Evolutionary conservation across 306 rosid species (phyloP).

Genomic region (Dryas octopetala): DNA sequence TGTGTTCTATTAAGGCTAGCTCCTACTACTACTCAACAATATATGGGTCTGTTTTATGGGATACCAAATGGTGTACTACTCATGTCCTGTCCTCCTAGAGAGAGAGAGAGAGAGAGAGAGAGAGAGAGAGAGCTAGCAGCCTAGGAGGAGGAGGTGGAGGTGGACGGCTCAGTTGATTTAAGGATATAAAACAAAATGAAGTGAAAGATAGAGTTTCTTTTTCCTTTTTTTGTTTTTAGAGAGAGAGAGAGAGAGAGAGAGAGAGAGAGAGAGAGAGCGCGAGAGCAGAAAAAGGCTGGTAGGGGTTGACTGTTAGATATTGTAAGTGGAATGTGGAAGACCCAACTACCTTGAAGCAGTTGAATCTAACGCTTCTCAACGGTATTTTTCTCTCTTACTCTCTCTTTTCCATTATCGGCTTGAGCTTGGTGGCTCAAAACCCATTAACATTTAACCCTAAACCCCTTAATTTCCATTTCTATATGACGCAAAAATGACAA

Average conservation of each 20-base stretch:
- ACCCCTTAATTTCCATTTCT: not conserved
- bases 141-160: constrained; percentile 14
- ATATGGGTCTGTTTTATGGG: constrained; percentile 32
- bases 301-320: constrained; percentile 96
- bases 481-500: not conserved
- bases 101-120: constrained; percentile 12
- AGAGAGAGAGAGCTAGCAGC: constrained; percentile 21
- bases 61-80: constrained; percentile 12
- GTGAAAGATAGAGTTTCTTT: constrained; percentile 17
- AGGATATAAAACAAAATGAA: constrained; percentile 91
- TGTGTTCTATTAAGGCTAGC: not conserved
- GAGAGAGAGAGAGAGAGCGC: not conserved
- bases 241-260: not conserved
- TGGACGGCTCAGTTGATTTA: constrained; percentile 49
- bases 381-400: constrained; percentile 27
- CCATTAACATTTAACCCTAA: no score
- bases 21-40: no score
- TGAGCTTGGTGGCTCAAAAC: not conserved
- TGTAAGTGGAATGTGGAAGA: constrained; percentile 25
- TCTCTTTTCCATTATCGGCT: not conserved
- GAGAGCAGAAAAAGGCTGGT: constrained; percentile 45
- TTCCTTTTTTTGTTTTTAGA: not conserved
- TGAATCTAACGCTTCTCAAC: constrained; percentile 59
- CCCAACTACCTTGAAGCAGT: constrained; percentile 64
- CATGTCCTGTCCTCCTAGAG: not conserved